These are phyloP conservation scores for Debaryomyces subglobosus DNA, from an alignment of 1,139 yeast genomes.

Conservation along the genomic window DNA sequence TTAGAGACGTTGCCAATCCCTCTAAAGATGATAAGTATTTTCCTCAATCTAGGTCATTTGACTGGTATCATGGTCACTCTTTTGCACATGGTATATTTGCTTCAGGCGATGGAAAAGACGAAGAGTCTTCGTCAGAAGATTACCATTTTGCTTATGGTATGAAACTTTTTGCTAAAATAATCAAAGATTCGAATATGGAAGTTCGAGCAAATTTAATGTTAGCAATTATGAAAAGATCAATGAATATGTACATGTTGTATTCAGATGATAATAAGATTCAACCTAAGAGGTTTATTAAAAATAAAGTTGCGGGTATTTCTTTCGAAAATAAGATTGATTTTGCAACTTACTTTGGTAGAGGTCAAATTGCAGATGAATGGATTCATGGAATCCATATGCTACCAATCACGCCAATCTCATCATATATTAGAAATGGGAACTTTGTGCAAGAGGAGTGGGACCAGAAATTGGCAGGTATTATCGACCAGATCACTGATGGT, in stretches of 20 bases:
- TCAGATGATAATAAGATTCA: slow-evolving; percentile 42
- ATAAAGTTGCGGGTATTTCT: slow-evolving; percentile 49
- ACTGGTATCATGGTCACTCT: slow-evolving; percentile 52
- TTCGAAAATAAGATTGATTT: slow-evolving; percentile 50
- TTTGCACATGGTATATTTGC: slow-evolving; percentile 51
- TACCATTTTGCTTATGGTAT: slow-evolving; percentile 49
- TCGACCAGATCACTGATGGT: slow-evolving; percentile 45
- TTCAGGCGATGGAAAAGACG: slow-evolving; percentile 51
- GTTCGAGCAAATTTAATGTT: slow-evolving; percentile 44
- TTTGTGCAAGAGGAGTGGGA: slow-evolving; percentile 51
- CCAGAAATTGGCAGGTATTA: slow-evolving; percentile 32
- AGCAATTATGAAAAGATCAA: slow-evolving; percentile 43
- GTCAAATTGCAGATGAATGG: slow-evolving; percentile 47
- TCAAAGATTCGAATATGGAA: slow-evolving; percentile 39
- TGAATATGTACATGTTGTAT: slow-evolving; percentile 49
- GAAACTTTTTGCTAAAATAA: slow-evolving; percentile 41
- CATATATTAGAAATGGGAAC: slow-evolving; percentile 36
- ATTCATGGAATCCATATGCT: slow-evolving; percentile 54
- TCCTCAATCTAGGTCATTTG: slow-evolving; percentile 47
- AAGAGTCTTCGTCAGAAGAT: slow-evolving; percentile 51
- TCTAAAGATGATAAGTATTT: slow-evolving; percentile 34
- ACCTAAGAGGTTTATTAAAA: slow-evolving; percentile 39
- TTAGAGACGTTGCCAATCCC: slow-evolving; percentile 49
- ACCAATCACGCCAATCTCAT: slow-evolving; percentile 48
- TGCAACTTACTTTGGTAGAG: slow-evolving; percentile 49